Percentiles rank a stretch among this genome's conserved stretches.
These are phyloP conservation scores for Alternaria tenuissima DNA, from an alignment of 2,329 filamentous ascomycete species.

Conservation along the genomic window DNA sequence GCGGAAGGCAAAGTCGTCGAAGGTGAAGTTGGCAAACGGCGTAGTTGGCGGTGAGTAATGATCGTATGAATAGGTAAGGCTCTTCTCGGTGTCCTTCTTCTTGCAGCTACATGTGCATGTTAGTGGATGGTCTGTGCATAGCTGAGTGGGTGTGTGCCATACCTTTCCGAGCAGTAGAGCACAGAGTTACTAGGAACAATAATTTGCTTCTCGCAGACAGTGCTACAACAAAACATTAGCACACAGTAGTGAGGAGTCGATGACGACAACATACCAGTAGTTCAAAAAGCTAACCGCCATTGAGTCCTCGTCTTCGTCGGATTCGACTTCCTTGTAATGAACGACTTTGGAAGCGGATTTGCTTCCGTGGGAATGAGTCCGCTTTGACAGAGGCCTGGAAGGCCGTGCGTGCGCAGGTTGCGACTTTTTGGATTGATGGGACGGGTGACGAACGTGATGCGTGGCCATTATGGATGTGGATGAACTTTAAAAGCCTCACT, in stretches of 20 bases:
- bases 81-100: slow-evolving; percentile 55
- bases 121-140: slow-evolving; percentile 15
- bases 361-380: slow-evolving; percentile 40
- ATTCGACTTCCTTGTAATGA: slow-evolving; percentile 36
- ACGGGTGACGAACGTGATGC: slow-evolving; percentile 46
- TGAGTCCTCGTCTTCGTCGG: slow-evolving; percentile 56
- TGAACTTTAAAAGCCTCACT: slow-evolving; percentile 48
- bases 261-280: slow-evolving; percentile 56
- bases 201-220: slow-evolving; percentile 72
- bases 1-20: slow-evolving; percentile 49
- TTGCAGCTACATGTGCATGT: slow-evolving; percentile 52
- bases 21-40: slow-evolving; percentile 49
- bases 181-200: slow-evolving; percentile 66
- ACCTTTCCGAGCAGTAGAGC: slow-evolving; percentile 72
- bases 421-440: slow-evolving; percentile 48
- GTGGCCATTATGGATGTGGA: slow-evolving; percentile 45
- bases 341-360: slow-evolving; percentile 38
- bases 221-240: slow-evolving; percentile 52
- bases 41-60: slow-evolving; percentile 48
- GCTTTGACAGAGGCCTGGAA: slow-evolving; percentile 46
- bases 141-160: slow-evolving; percentile 36
- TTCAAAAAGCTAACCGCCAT: slow-evolving; percentile 63
- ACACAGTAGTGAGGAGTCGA: not conserved
- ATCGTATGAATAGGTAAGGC: slow-evolving; percentile 38
- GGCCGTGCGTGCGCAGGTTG: slow-evolving; percentile 46